Base-by-base conservation (phyloP, 1,139 yeast genomes). In the Candida labiduridarum region DNA sequence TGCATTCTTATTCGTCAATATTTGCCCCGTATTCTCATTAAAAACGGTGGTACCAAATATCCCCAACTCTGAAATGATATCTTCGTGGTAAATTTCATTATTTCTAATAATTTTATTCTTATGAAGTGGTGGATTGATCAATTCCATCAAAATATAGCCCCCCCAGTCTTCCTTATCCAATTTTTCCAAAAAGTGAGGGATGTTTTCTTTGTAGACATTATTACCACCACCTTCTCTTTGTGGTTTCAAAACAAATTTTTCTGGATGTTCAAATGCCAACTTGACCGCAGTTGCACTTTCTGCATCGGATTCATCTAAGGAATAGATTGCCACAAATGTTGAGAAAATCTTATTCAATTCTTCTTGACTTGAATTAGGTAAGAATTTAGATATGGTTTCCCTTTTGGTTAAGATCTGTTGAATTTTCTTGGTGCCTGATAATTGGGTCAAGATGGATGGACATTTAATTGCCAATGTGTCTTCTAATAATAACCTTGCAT, bases 211-310 rank as follows among this genome's bases (percentile, higher is more conserved):
- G 71, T 94, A 94, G 48, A 94, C 80, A 65, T 94, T 94, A 68
- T 94, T 91, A 19, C 99, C 99, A 19, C 87, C 87, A 36, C 99
- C 99, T 74, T 94, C 99, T 72, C 99, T 82, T 69, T 95, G 99
- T 3, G 99, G 99, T 64, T 94, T 94, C 60, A 94, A 76, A 1
- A 94, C 99, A 66, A 76, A 94, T 34, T 78, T 77, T 52, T 81
- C 80, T 0, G 97, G 94, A 1, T 69, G 56, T 54, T 83, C 83
- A 46, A 86, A 71, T 2, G 96, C 96, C 47, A 89, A 68, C 52
- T 79, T 72, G 53, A 82, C 82, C 4, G 96, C 97, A 40, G 63
- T 52, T 46, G 66, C 60, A 1, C 97, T 97, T 40, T 78, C 78
- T 41, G 78, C 78, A 30, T 71, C 75, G 0, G 92, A 71, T 52